These are phyloP conservation scores for Ilex paraguariensis DNA, from an alignment of 305 asterid species.

Conservation along the genomic window DNA sequence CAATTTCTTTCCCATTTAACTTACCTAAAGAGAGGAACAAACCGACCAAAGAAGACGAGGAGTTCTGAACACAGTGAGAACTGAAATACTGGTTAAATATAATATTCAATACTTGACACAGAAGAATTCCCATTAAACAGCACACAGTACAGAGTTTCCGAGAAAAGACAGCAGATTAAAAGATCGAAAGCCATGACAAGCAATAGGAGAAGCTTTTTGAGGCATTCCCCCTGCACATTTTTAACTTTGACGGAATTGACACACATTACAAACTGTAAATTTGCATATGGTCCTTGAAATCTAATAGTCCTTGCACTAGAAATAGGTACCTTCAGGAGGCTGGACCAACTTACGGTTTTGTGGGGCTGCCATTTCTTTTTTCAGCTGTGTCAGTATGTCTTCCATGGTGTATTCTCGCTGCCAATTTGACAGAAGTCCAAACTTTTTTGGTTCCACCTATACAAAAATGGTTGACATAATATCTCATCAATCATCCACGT, in stretches of 20 bases:
- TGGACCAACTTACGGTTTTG: conserved; percentile 68
- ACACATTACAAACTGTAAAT: conserved; percentile 20
- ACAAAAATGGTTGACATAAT: conserved; percentile 3
- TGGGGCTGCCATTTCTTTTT: conserved; percentile 65
- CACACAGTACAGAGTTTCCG: neutral
- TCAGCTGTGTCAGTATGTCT: conserved; percentile 54
- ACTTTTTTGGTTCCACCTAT: conserved; percentile 59
- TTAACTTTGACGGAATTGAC: neutral
- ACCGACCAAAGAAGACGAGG: too few species aligned
- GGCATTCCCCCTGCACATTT: neutral
- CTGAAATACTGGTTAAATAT: too few species aligned
- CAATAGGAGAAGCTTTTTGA: neutral
- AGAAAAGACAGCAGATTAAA: neutral
- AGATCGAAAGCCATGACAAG: too few species aligned
- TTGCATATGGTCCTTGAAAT: conserved; percentile 15
- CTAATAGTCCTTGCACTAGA: conserved; percentile 26
- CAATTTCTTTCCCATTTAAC: too few species aligned
- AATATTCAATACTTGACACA: too few species aligned
- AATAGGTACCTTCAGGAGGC: conserved; percentile 66
- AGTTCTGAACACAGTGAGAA: too few species aligned
- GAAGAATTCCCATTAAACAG: too few species aligned
- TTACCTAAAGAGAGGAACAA: too few species aligned
- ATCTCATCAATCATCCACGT: too few species aligned
- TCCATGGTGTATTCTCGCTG: conserved; percentile 66
- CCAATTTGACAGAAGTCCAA: conserved; percentile 50